phyloP scores from a whole-genome alignment of 73 alveolate species.

The Paraurostyla sp. region DNA sequence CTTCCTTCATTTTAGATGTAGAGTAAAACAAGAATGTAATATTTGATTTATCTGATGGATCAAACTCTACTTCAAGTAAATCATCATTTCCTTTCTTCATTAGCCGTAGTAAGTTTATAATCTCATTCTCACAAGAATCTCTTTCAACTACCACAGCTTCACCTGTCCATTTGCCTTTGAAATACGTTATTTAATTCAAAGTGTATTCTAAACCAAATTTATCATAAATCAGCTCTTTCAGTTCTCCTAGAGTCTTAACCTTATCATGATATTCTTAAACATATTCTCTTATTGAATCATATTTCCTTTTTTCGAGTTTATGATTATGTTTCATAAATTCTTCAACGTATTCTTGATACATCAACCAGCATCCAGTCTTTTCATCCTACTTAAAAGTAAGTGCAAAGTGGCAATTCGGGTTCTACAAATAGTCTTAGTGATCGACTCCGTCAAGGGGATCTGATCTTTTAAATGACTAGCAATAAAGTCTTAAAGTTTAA shows the following conservation, averaged over 20 bases:
- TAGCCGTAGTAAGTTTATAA: not conserved
- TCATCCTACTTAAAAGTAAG: constrained; percentile 67
- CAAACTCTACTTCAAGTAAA: constrained; percentile 17
- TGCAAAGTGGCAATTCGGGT: constrained; percentile 59
- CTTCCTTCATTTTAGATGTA: not conserved
- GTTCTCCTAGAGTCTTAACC: not conserved
- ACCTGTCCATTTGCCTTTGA: constrained; percentile 49
- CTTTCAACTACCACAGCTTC: constrained; percentile 45
- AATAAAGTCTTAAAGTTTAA: constrained; percentile 63
- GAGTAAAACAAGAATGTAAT: not conserved
- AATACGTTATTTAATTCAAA: constrained; percentile 17
- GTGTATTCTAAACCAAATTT: constrained; percentile 54
- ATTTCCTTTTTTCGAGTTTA: constrained; percentile 42
- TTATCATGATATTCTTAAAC: constrained; percentile 31
- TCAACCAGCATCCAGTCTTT: constrained; percentile 58
- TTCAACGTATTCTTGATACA: constrained; percentile 61
- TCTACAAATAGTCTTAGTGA: not conserved
- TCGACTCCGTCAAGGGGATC: not conserved
- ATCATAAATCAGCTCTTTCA: constrained; percentile 52
- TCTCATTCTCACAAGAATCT: not conserved
- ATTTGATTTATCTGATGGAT: not conserved
- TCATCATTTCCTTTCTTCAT: constrained; percentile 32
- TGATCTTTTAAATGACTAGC: constrained; percentile 44
- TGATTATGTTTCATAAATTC: constrained; percentile 49
- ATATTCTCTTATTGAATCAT: constrained; percentile 46